Base-by-base conservation (phyloP, 1,139 yeast genomes). In the Suhomyces chickasaworum region DNA sequence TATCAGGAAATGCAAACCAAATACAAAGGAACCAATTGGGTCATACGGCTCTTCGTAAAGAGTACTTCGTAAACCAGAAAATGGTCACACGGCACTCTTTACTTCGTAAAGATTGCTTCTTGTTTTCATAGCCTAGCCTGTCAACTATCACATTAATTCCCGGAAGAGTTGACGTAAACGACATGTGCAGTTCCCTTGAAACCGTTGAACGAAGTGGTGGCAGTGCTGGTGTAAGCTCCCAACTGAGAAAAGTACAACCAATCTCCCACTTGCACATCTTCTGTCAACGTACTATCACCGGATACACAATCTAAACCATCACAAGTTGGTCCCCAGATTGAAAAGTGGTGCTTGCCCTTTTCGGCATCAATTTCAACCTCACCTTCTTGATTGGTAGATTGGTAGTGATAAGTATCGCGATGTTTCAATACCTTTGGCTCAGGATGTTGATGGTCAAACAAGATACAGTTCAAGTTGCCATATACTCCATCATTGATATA, bases 281-380 rank as follows among this genome's bases (percentile, higher is more conserved):
- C 75, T 15, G 83, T 74, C 61, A 91, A 73, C 41, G 58, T 57
- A 49, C 81, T 70, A 35, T 71, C 74, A 43, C 75, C 66, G 22
- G 87, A 68, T 48, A 93, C 82, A 65, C 96, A 87, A 66, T 93
- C 99, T 54, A 93, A 75, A 4, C 98, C 97, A 67, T 93, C 99
- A 69, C 99, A 93, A 18, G 98, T 93, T 41, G 98, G 99, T 7
- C 99, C 99, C 98, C 98, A 93, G 50, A 93, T 78, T 17, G 96
- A 84, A 61, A 74, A 89, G 56, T 65, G 68, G 56, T 63, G 63
- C 52, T 48, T 56, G 57, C 54, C 61, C 54, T 51, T 52, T 32
- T 39, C 53, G 42, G 54, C 52, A 49, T 56, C 59, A 45, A 52
- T 50, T 46, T 65, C 67, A 50, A 54, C 23, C 37, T 39, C 45